Evolutionary conservation across 2,329 filamentous ascomycete species (phyloP).

Genomic region (Botrytis sinoallii): DNA sequence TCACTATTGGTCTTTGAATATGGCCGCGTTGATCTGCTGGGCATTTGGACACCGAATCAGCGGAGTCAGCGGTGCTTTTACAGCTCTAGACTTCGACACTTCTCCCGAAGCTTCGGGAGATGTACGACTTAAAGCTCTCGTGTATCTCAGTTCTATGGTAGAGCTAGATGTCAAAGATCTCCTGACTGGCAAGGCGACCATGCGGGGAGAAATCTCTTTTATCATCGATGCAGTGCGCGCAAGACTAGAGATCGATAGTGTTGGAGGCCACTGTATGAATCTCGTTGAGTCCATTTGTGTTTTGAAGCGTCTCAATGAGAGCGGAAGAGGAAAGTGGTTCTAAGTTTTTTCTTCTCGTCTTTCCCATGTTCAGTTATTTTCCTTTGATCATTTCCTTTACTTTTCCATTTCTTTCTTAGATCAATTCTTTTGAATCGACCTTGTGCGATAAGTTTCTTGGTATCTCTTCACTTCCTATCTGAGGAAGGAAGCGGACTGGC

Average conservation of each 20-base stretch:
- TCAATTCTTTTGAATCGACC: background rate
- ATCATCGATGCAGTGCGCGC: conserved; percentile 50
- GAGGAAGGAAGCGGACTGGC: background rate
- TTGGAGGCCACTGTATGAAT: conserved; percentile 48
- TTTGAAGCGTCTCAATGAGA: conserved; percentile 50
- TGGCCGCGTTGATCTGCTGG: conserved; percentile 59
- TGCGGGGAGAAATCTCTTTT: conserved; percentile 44
- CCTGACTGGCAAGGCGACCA: conserved; percentile 37
- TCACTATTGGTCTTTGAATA: conserved; percentile 55
- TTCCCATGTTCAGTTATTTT: background rate
- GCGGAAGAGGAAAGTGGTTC: conserved; percentile 44
- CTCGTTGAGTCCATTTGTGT: conserved; percentile 54
- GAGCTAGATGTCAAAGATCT: conserved; percentile 43
- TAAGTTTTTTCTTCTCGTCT: conserved; percentile 25
- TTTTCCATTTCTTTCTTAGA: background rate
- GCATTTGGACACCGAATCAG: conserved; percentile 45
- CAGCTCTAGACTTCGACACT: background rate
- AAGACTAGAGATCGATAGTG: conserved; percentile 49
- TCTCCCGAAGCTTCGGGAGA: conserved; percentile 9
- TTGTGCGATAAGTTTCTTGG: background rate
- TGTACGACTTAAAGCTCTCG: conserved; percentile 30
- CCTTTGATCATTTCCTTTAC: background rate
- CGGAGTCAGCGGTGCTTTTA: background rate
- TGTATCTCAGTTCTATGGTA: conserved; percentile 42
- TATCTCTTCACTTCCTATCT: background rate